Base-by-base conservation (phyloP, 805 yeast species). In the Cyberlindnera euphorbiae region DNA sequence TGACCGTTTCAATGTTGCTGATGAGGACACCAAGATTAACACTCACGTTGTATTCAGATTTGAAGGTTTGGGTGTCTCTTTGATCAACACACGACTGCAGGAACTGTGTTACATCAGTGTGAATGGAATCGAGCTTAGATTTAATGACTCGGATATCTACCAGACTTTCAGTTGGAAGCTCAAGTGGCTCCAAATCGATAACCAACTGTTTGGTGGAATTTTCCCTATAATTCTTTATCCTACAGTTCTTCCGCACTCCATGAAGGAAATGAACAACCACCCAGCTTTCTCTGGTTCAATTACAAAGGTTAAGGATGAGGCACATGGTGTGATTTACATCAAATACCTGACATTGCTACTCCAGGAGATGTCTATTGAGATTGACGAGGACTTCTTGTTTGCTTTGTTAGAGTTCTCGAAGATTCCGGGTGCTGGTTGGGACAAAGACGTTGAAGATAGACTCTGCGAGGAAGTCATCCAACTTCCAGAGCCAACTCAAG, bases 161-260 rank as follows among this genome's bases (percentile, higher is more conserved):
- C 95, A 88, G 55, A 85, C 85, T 13, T 50, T 85, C 29, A 77
- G 89, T 44, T 63, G 80, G 62, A 88, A 87, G 53, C 60, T 89
- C 50, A 89, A 90, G 54, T 94, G 98, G 98, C 65, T 93, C 22
- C 99, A 93, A 59, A 69, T 90, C 32, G 98, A 93, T 57, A 90
- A 93, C 52, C 96, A 88, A 55, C 62, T 90, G 32, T 86, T 79
- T 51, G 95, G 96, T 4, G 84, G 95, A 10, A 73, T 81, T 2
- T 93, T 73, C 62, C 97, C 97, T 3, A 90, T 89, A 37, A 67
- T 93, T 10, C 46, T 93, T 8, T 94, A 86, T 55, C 99, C 99
- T 4, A 81, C 88, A 3, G 88, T 86, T 8, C 75, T 93, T 32
- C 95, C 96, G 2, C 84, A 86, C 51, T 79, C 86, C 0, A 76